Evolutionary conservation across 176 grass and related monocot species (phyloP).

Genomic region (Paspalum vaginatum): DNA sequence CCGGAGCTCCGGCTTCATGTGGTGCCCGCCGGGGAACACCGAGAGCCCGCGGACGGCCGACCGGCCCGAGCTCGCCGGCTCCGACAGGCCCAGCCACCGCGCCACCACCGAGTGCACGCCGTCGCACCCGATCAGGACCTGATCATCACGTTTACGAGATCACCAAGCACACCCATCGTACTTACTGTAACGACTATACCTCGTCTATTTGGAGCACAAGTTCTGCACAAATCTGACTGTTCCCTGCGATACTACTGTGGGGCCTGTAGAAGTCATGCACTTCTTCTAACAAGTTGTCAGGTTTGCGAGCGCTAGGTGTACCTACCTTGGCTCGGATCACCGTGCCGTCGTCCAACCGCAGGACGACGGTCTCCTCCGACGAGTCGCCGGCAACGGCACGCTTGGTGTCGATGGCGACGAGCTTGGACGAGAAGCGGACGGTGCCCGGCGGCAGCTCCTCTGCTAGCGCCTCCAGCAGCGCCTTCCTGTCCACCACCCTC

Average conservation of each 20-base stretch:
- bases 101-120: conserved; percentile 65
- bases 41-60: conserved; percentile 54
- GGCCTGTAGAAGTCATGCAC: not conserved
- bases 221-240: no score
- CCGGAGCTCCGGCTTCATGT: conserved; percentile 43
- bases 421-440: conserved; percentile 67
- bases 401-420: conserved; percentile 54
- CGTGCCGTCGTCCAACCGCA: conserved; percentile 61
- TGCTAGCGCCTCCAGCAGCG: conserved; percentile 56
- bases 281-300: not conserved
- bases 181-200: no score
- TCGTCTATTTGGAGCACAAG: no score
- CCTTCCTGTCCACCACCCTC: conserved; percentile 51
- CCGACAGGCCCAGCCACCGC: conserved; percentile 56
- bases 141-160: not conserved
- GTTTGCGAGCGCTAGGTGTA: not conserved
- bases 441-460: conserved; percentile 66
- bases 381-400: not conserved
- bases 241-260: no score
- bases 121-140: conserved; percentile 76
- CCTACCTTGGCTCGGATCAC: conserved; percentile 71
- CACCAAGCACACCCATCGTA: no score
- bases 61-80: conserved; percentile 48
- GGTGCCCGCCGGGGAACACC: conserved; percentile 49
- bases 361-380: conserved; percentile 32